Percentiles rank a stretch among this genome's conserved stretches.
Conservation (phyloP, 768 basidiomycete species). For the Podaxis pistillaris region DNA sequence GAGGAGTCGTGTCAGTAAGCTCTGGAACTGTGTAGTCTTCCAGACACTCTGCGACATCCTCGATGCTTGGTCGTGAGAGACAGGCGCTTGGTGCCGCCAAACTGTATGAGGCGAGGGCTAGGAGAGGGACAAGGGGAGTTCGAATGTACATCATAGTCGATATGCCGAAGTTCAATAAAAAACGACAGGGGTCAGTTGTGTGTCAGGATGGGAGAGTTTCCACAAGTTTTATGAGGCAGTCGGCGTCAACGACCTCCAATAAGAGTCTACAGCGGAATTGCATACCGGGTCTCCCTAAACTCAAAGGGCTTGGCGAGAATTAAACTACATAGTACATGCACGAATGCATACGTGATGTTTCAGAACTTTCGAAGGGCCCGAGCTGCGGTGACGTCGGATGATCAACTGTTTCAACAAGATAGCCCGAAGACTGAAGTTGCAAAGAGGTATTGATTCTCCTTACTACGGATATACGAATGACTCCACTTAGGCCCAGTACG, state of each 20-base stretch:
- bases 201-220: too few relatives aligned
- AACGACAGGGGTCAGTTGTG: neutral
- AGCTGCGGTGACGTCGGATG: too few relatives aligned
- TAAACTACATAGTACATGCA: too few relatives aligned
- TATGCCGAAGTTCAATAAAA: neutral
- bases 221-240: neutral
- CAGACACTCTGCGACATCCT: neutral
- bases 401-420: too few relatives aligned
- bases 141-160: neutral
- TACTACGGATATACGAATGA: too few relatives aligned
- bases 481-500: too few relatives aligned
- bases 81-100: neutral
- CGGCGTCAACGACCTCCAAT: neutral
- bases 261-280: neutral
- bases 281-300: neutral
- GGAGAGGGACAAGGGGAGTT: neutral
- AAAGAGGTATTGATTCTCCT: too few relatives aligned
- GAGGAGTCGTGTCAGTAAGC: neutral
- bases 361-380: too few relatives aligned
- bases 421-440: too few relatives aligned
- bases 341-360: too few relatives aligned
- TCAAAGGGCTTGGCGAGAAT: neutral
- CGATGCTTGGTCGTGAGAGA: neutral
- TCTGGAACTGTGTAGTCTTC: neutral
- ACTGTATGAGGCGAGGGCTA: neutral